These are phyloP conservation scores for Crataegus laevigata DNA, from an alignment of 306 rosid genomes.

Conservation along the genomic window DNA sequence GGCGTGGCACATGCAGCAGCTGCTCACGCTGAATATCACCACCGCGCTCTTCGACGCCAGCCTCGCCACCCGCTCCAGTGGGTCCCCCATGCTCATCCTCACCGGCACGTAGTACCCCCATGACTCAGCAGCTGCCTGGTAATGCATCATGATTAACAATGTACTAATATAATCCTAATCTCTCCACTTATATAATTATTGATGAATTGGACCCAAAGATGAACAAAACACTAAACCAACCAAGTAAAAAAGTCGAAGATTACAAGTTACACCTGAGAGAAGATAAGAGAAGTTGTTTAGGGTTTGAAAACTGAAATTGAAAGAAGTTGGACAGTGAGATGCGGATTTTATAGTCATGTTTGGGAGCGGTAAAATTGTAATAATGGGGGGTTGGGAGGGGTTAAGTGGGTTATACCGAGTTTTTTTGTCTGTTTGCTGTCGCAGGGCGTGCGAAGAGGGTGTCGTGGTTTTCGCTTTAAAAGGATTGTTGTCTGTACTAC, in stretches of 20 bases:
- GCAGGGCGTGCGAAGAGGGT: slow-evolving; percentile 38
- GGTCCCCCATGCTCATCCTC: slow-evolving; percentile 32
- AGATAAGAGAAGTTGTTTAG: background rate
- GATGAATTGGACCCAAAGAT: background rate
- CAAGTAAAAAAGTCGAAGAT: background rate
- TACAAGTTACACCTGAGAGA: background rate
- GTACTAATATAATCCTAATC: background rate
- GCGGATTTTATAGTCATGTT: slow-evolving; percentile 5
- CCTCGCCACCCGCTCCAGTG: slow-evolving; percentile 61
- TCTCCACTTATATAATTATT: background rate
- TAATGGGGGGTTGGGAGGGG: background rate
- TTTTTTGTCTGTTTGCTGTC: slow-evolving; percentile 47
- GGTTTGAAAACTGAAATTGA: background rate
- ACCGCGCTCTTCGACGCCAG: slow-evolving; percentile 86
- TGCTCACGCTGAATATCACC: slow-evolving; percentile 82
- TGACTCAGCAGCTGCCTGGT: slow-evolving; percentile 42
- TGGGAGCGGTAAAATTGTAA: slow-evolving; percentile 16
- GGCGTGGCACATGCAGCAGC: slow-evolving; percentile 98
- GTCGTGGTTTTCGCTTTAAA: slow-evolving; percentile 20
- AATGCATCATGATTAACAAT: slow-evolving; percentile 35
- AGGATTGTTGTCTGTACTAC: slow-evolving; percentile 37
- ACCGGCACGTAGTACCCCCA: slow-evolving; percentile 54
- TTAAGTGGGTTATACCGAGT: background rate
- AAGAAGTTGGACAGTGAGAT: background rate
- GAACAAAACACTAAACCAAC: background rate